Base-by-base conservation (phyloP, 345 rosid species). In the Rhizophora apiculata region DNA sequence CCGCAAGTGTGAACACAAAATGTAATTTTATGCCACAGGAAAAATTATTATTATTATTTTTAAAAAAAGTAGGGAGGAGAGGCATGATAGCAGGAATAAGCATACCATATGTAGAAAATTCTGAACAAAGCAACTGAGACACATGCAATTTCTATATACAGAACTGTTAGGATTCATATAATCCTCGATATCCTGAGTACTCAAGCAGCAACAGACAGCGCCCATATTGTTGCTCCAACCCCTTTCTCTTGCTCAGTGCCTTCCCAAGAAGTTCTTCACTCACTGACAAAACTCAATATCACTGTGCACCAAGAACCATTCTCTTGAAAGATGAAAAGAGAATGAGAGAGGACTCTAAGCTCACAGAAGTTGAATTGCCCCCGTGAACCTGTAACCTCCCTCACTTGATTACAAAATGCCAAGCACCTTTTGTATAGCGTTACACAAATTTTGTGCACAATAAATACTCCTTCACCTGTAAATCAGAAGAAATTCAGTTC, bases 191-290 rank as follows among this genome's bases (percentile, higher is more conserved):
- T 88, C 96, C 57, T 85, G 85, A 26, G 67, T 79, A 31, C 65
- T 92, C 73, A 92, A 75, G 82, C 99, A 95, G 85, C 93, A 92
- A 65, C 96, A 85, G 72, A 87, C 92, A 69, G 96, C 68, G 63
- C 99, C 99, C 97, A 95, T 95, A 13, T 79, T 68, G 74, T 74
- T 67, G 68, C 71, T 82, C 69, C 70, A 76, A 77, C 69, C 71
- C 71, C 74, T 67, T 76, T 69, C 71, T 63, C 73, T 30, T 29
- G 68, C 29, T 61, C n/a, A 66, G 61, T 65, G 57, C 71, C 53
- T 63, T 62, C 70, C 60, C 59, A 27, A 32, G 20, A 36, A 43
- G 62, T 73, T 68, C 64, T 67, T 64, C 69, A 62, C 71, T 74
- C 77, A 67, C 64, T 43, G 31, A 62, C 68, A 69, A 72, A 63